These are phyloP conservation scores for Talaromyces adpressus DNA, from an alignment of 495 filamentous ascomycete species.

Conservation along the genomic window DNA sequence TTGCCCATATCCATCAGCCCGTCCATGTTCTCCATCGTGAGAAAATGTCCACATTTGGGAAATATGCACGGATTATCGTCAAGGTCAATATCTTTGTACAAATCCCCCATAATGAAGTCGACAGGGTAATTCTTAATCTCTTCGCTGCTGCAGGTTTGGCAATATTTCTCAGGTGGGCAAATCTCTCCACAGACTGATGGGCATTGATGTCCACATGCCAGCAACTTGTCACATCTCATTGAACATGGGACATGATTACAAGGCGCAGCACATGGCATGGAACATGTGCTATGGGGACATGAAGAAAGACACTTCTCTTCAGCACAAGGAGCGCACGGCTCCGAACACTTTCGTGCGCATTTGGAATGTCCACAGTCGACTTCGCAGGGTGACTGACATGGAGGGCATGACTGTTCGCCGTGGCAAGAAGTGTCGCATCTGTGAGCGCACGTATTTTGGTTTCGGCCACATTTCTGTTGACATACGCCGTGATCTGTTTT, in stretches of 20 bases:
- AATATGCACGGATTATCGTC: conserved; percentile 55
- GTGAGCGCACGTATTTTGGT: conserved; percentile 53
- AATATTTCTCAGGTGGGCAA: conserved; percentile 50
- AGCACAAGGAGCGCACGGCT: conserved; percentile 62
- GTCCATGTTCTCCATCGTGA: conserved; percentile 58
- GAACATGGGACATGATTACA: conserved; percentile 62
- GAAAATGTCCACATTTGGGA: conserved; percentile 58
- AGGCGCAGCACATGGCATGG: conserved; percentile 59
- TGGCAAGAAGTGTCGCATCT: conserved; percentile 50
- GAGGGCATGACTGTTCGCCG: conserved; percentile 39
- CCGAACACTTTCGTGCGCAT: conserved; percentile 50
- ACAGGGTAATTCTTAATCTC: conserved; percentile 39
- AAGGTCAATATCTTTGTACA: conserved; percentile 51
- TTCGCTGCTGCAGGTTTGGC: conserved; percentile 45
- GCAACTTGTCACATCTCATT: conserved; percentile 45
- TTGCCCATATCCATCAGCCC: conserved; percentile 53
- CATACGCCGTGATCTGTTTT: conserved; percentile 44
- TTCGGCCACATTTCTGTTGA: conserved; percentile 43
- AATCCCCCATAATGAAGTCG: conserved; percentile 43
- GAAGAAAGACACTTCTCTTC: conserved; percentile 45
- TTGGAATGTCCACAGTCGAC: conserved; percentile 55
- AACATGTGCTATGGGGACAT: conserved; percentile 51
- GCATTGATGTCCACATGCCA: conserved; percentile 62
- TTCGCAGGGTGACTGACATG: conserved; percentile 51
- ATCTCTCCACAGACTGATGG: conserved; percentile 62